Conservation (phyloP, 2,329 filamentous ascomycete genomes). For the Phyllosticta ampelicida region DNA sequence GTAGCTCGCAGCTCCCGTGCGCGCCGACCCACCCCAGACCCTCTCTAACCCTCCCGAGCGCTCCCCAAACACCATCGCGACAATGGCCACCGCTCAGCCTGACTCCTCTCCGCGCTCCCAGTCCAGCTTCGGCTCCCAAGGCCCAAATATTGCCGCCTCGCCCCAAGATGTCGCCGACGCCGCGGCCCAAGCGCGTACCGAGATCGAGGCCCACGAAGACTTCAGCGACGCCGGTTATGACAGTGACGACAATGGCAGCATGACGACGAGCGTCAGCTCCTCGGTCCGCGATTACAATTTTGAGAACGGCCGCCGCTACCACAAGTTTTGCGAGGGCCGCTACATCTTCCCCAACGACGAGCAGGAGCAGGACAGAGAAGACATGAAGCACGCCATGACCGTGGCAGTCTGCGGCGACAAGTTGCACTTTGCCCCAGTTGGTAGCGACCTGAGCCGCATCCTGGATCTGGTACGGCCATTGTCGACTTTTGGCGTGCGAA, state of each 20-base stretch:
- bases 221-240: conserved; percentile 6
- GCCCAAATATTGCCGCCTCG: not conserved
- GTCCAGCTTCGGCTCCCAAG: not conserved
- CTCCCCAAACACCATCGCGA: not conserved
- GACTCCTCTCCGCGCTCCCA: conserved; percentile 5
- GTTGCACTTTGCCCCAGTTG: conserved; percentile 26
- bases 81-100: not conserved
- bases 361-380: conserved; percentile 28
- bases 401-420: conserved; percentile 25
- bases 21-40: not conserved
- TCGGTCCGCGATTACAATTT: conserved; percentile 29
- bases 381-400: conserved; percentile 29
- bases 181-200: conserved; percentile 6
- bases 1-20: not conserved
- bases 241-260: conserved; percentile 1
- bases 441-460: not conserved
- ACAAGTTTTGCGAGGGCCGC: conserved; percentile 24
- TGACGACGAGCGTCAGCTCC: conserved; percentile 25
- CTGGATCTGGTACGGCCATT: not conserved
- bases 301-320: conserved; percentile 28
- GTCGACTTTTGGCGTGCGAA: not conserved
- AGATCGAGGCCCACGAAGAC: conserved; percentile 4
- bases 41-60: not conserved
- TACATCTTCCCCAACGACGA: conserved; percentile 30
- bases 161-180: conserved; percentile 3